These are phyloP conservation scores for Bolboschoenoplectus hybrid DNA, from an alignment of 202 grass and related monocot genomes.

Conservation along the genomic window DNA sequence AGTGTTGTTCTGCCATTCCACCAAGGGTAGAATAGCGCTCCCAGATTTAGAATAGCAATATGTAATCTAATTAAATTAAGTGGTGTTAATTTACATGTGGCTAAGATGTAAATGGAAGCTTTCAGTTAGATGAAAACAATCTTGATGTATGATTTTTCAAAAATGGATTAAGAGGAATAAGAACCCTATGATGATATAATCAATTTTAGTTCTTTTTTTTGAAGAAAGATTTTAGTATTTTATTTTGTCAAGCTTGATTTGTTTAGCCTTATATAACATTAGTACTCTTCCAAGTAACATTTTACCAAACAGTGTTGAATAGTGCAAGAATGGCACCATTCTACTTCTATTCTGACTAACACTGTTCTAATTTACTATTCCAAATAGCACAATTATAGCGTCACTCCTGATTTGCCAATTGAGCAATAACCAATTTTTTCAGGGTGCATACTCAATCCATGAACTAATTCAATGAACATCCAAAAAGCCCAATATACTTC, in stretches of 20 bases:
- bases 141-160: background rate
- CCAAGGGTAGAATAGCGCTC: background rate
- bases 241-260: background rate
- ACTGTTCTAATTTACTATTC: background rate
- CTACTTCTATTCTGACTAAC: background rate
- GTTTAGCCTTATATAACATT: background rate
- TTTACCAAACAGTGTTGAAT: background rate
- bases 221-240: background rate
- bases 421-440: constrained; percentile 5
- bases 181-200: background rate
- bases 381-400: constrained; percentile 5
- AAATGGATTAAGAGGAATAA: background rate
- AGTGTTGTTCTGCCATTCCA: background rate
- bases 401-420: constrained; percentile 9
- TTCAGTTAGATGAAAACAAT: background rate
- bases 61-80: background rate
- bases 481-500: background rate
- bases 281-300: constrained; percentile 12
- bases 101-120: background rate
- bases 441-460: background rate
- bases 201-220: background rate
- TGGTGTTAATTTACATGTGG: background rate
- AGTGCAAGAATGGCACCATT: background rate
- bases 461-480: constrained; percentile 18
- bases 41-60: background rate